A percentile compares a stretch with the other conserved stretches of the same genome.
Evolutionary conservation across 805 yeast genomes (phyloP).

Genomic region (Schwanniomyces pseudopolymorphus): DNA sequence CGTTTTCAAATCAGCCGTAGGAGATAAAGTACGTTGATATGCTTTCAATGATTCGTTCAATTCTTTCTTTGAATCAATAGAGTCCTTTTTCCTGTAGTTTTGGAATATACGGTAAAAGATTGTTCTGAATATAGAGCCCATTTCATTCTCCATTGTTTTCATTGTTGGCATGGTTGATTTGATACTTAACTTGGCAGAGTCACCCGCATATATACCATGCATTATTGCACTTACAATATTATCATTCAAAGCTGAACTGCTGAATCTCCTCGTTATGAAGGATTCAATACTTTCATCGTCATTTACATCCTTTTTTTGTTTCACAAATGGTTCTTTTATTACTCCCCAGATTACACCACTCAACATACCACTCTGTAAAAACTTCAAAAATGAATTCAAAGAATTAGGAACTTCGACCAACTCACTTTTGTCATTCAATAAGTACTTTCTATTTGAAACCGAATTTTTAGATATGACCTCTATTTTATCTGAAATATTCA

Average conservation of each 20-base stretch:
- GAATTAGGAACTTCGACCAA: conserved; percentile 58
- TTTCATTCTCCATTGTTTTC: conserved; percentile 54
- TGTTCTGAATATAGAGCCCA: conserved; percentile 48
- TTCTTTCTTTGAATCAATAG: conserved; percentile 2
- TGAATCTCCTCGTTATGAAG: conserved; percentile 71
- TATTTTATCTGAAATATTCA: conserved; percentile 51
- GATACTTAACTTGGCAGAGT: conserved; percentile 64
- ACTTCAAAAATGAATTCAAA: conserved; percentile 22
- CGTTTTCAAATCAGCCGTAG: conserved; percentile 36
- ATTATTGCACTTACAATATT: conserved; percentile 77
- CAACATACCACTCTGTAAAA: conserved; percentile 41
- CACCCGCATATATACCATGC: conserved; percentile 87
- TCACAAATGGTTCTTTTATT: conserved; percentile 51
- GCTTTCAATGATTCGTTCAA: conserved; percentile 17
- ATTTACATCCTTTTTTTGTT: conserved; percentile 10
- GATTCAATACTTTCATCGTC: conserved; percentile 72
- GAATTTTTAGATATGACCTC: conserved; percentile 58
- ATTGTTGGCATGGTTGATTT: conserved; percentile 56
- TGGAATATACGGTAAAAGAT: conserved; percentile 6
- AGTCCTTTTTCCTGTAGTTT: neutral
- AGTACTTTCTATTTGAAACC: conserved; percentile 69
- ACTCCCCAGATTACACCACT: conserved; percentile 45
- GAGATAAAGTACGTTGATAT: conserved; percentile 42
- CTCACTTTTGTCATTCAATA: conserved; percentile 47
- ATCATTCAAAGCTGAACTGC: conserved; percentile 44